phyloP scores from a whole-genome alignment of 2,329 filamentous ascomycete species.

The Cyclaneusma minus region DNA sequence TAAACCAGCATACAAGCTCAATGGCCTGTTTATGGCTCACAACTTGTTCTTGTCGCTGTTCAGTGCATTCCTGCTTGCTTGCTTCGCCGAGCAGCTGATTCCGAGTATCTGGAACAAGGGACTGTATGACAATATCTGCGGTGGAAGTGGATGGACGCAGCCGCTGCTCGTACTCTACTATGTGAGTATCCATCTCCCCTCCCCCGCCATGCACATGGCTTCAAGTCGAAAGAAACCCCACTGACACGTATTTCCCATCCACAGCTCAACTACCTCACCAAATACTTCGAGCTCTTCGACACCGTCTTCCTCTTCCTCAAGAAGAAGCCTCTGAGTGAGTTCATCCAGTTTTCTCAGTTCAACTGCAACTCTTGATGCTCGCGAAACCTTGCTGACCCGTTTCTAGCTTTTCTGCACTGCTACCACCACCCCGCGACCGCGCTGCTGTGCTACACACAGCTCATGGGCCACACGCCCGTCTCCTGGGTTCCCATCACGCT shows the following conservation, averaged over 20 bases:
- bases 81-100: slow-evolving; percentile 79
- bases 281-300: slow-evolving; percentile 16
- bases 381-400: neutral
- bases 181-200: slow-evolving; percentile 38
- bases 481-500: slow-evolving; percentile 17
- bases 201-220: too few species aligned
- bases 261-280: slow-evolving; percentile 15
- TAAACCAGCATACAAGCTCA: slow-evolving; percentile 66
- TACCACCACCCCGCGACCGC: slow-evolving; percentile 16
- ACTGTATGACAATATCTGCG: slow-evolving; percentile 76
- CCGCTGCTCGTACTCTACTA: slow-evolving; percentile 89
- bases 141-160: slow-evolving; percentile 83
- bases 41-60: slow-evolving; percentile 80
- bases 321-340: slow-evolving; percentile 16
- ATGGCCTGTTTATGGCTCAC: slow-evolving; percentile 77
- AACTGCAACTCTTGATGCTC: slow-evolving; percentile 3
- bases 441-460: slow-evolving; percentile 14
- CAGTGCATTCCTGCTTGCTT: slow-evolving; percentile 58
- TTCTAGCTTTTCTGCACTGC: slow-evolving; percentile 13
- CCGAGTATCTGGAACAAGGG: slow-evolving; percentile 65
- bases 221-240: neutral
- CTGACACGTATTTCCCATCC: slow-evolving; percentile 4
- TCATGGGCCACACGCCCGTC: slow-evolving; percentile 13
- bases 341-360: neutral
- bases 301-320: slow-evolving; percentile 15